A percentile compares a stretch with the other conserved stretches of the same genome.
phyloP scores from a whole-genome alignment of 2,329 filamentous ascomycete genomes.

The Aureobasidium pullulans region DNA sequence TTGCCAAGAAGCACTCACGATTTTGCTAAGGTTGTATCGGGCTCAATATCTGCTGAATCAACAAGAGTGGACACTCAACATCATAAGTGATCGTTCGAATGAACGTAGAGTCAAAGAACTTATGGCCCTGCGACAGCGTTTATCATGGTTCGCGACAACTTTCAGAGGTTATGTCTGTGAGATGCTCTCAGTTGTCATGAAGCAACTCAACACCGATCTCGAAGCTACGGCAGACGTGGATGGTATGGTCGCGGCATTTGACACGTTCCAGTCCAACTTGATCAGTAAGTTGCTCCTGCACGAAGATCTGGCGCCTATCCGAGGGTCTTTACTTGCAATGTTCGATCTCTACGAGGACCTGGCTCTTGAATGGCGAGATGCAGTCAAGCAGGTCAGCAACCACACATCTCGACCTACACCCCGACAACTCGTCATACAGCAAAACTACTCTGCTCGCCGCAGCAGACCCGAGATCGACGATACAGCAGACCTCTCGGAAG shows the following conservation, averaged over 20 bases:
- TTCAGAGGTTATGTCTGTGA: conserved; percentile 70
- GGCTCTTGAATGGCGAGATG: conserved; percentile 48
- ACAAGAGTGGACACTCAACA: conserved; percentile 20
- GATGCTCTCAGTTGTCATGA: conserved; percentile 55
- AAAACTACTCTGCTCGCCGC: neutral
- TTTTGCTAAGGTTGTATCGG: conserved; percentile 71
- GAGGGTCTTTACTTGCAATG: conserved; percentile 64
- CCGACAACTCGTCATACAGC: neutral
- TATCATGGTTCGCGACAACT: conserved; percentile 71
- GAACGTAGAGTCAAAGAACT: neutral
- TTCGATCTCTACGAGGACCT: conserved; percentile 69
- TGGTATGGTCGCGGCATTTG: conserved; percentile 67
- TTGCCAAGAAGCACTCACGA: conserved; percentile 67
- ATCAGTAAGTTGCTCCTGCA: conserved; percentile 64
- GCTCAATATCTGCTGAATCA: conserved; percentile 54
- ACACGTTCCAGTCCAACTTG: conserved; percentile 54
- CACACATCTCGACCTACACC: neutral
- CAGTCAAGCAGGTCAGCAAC: neutral
- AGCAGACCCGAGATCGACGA: conserved; percentile 13
- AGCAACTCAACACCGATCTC: conserved; percentile 52
- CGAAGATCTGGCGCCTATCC: conserved; percentile 60
- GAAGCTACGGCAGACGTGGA: conserved; percentile 64
- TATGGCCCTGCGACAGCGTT: conserved; percentile 50
- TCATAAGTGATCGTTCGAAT: neutral
- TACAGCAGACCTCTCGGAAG: conserved; percentile 24